Evolutionary conservation across 2,329 filamentous ascomycete species (phyloP).

Genomic region (Exophiala calicioides): DNA sequence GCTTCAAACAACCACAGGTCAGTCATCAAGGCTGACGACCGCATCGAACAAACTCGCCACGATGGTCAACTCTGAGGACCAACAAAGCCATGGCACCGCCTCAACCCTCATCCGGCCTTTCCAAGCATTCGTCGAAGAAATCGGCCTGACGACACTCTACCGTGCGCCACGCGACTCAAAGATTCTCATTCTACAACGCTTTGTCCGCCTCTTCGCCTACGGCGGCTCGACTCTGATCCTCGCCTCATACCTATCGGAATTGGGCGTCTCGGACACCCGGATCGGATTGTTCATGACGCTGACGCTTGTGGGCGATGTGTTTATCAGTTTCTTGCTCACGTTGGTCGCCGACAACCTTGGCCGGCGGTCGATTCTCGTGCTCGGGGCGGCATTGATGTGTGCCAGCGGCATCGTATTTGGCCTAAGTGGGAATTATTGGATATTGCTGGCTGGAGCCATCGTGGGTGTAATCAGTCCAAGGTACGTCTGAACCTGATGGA

Average conservation of each 20-base stretch:
- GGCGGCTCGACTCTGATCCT: conserved; percentile 62
- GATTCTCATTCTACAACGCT: conserved; percentile 44
- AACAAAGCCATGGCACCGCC: too few relatives aligned
- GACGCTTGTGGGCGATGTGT: conserved; percentile 62
- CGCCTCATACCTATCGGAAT: conserved; percentile 60
- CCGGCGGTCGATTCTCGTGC: conserved; percentile 52
- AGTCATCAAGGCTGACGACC: too few relatives aligned
- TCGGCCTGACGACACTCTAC: conserved; percentile 42
- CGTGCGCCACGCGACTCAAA: conserved; percentile 42
- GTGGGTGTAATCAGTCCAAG: conserved; percentile 61
- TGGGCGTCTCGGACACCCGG: conserved; percentile 57
- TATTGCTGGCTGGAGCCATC: conserved; percentile 58
- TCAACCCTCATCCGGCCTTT: conserved; percentile 9
- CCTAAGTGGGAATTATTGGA: conserved; percentile 55
- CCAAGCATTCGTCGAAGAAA: conserved; percentile 30
- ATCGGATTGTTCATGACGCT: conserved; percentile 68
- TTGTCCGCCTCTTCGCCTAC: conserved; percentile 64
- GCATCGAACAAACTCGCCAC: too few relatives aligned
- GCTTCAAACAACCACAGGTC: too few relatives aligned
- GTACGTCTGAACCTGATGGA: conserved; percentile 33
- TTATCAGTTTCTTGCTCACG: conserved; percentile 59
- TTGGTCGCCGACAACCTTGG: conserved; percentile 61
- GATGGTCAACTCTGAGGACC: too few relatives aligned
- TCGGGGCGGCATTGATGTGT: conserved; percentile 59
- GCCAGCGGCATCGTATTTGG: conserved; percentile 60